Evolutionary conservation across 192 early-diverging fungal genomes (phyloP), one percentile per base, ranked within the genome.

Genomic region (Backusella liffmaniae): DNA sequence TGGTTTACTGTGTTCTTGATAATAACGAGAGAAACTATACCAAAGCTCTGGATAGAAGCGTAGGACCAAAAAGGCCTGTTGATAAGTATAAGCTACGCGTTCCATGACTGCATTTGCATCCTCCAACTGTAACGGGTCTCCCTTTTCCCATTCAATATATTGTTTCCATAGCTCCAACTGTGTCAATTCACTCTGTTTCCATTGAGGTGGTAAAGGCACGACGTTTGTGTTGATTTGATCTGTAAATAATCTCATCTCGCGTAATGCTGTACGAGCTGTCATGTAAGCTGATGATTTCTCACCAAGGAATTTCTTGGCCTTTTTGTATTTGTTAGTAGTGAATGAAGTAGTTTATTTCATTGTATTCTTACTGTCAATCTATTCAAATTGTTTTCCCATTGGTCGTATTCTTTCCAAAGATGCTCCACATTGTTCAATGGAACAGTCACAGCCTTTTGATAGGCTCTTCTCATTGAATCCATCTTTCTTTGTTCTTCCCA

Each of bases 351-450:
- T 0, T 10, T 34, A 10, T 42, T 8, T 21, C 12, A 41, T 18
- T 65, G 46, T 15, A 21, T 21, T 51, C 68, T 65, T 89, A 94
- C 92, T 76, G 93, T 93, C 65, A 94, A 75, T 75, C 94, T 91
- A 82, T 95, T 95, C 18, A 95, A 82, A 6, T 84, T 85, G 76
- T 94, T 97, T 75, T 98, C 96, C 85, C 94, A 98, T 32, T 89
- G 82, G 82, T 99, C 97, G 82, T 98, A 98, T 46, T 96, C 91
- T 70, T 96, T 96, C 97, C 97, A 99, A 15, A 99, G 88, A 77
- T 92, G 87, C 73, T 98, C 96, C 15, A 99, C 89, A 66, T 96
- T 95, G 67, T 90, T 83, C 46, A 96, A 73, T 1, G 97, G 97
- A 35, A 95, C 95, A 37, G 89, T 84, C n/a, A 97, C 88, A 23